These are phyloP conservation scores for Mycena albidolilacea DNA, from an alignment of 768 basidiomycete species.

Conservation along the genomic window DNA sequence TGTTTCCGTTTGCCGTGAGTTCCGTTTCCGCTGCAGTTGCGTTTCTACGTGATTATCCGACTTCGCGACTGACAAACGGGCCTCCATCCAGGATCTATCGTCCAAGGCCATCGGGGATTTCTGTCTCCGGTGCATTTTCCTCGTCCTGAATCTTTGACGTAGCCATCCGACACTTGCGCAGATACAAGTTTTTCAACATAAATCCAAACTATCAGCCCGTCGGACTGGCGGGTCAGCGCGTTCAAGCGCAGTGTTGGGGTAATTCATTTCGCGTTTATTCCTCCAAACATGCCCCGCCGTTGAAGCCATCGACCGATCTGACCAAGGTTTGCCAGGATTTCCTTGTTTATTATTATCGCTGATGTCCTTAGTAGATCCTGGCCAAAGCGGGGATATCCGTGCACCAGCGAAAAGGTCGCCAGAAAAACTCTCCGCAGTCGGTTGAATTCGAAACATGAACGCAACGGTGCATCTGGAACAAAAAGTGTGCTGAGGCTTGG, in stretches of 20 bases:
- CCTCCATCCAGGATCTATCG: not conserved
- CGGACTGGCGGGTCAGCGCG: not conserved
- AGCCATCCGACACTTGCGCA: not conserved
- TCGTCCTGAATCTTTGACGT: not conserved
- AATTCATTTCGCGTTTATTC: conserved; percentile 1
- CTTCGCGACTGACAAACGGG: not conserved
- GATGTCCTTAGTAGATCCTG: not conserved
- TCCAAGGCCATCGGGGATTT: conserved; percentile 1
- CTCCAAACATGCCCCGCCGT: not conserved
- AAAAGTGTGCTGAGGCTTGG: too few relatives aligned
- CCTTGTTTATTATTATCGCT: not conserved
- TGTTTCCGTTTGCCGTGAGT: conserved; percentile 13
- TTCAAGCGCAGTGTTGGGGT: not conserved
- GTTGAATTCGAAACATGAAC: too few relatives aligned
- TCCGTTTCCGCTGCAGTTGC: not conserved
- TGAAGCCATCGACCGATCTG: conserved; percentile 10
- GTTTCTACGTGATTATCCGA: too few relatives aligned
- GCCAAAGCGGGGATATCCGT: not conserved
- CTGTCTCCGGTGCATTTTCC: not conserved
- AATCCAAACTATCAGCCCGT: not conserved
- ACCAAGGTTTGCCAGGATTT: not conserved
- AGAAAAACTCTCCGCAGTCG: too few relatives aligned
- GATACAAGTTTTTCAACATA: conserved; percentile 10
- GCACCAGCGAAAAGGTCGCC: too few relatives aligned
- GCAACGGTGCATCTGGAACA: too few relatives aligned